These are phyloP conservation scores for Debaryomyces psychrophilus DNA, from an alignment of 1,139 yeast species.

Conservation along the genomic window DNA sequence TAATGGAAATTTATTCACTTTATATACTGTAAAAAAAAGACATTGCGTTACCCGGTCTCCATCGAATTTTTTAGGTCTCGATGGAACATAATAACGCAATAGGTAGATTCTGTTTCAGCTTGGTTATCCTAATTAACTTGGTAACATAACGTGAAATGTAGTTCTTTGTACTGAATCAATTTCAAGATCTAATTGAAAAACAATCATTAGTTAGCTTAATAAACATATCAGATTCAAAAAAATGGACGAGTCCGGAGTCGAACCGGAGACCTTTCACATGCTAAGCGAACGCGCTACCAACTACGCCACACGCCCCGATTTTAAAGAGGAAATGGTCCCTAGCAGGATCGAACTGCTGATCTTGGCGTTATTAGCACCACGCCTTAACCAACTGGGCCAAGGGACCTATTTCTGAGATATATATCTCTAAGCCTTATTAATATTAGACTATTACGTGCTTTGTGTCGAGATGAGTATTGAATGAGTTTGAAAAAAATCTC, in stretches of 20 bases:
- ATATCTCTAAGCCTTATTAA: not conserved
- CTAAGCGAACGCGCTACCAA: constrained; percentile 92
- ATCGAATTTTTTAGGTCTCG: constrained; percentile 8
- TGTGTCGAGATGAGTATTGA: constrained; percentile 4
- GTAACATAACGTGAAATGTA: too few species aligned
- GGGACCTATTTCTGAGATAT: constrained; percentile 50
- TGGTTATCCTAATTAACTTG: not conserved
- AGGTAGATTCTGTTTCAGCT: not conserved
- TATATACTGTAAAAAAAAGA: constrained; percentile 7
- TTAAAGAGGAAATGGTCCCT: constrained; percentile 56
- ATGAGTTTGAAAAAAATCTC: not conserved
- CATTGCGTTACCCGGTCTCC: constrained; percentile 7
- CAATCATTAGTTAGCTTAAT: too few species aligned
- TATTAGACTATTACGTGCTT: not conserved
- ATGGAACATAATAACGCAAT: not conserved
- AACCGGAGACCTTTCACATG: constrained; percentile 91
- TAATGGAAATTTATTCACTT: constrained; percentile 2
- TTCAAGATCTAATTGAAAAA: too few species aligned
- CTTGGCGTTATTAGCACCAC: constrained; percentile 87
- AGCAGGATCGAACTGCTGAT: constrained; percentile 88
- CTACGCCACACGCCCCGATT: constrained; percentile 84
- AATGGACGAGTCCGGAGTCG: constrained; percentile 88
- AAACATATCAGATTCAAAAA: constrained; percentile 23
- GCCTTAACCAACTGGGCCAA: constrained; percentile 92
- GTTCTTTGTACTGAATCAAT: too few species aligned